These are phyloP conservation scores for Collybiopsis luxurians DNA, from an alignment of 768 basidiomycete species.

Conservation along the genomic window DNA sequence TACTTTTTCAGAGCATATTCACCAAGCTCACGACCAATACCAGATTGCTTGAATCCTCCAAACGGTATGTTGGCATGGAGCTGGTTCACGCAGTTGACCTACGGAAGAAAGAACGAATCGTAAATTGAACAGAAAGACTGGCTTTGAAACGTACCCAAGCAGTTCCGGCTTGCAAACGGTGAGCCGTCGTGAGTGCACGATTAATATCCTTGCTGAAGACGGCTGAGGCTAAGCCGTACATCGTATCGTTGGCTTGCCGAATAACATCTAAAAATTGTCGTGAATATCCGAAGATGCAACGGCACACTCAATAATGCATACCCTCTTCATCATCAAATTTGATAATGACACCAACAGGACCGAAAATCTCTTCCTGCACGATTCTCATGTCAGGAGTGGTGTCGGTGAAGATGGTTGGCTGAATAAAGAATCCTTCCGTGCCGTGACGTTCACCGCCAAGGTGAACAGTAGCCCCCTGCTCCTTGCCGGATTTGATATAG, in stretches of 20 bases:
- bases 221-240: constrained; percentile 77
- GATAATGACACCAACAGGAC: constrained; percentile 74
- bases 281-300: neutral
- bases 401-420: constrained; percentile 75
- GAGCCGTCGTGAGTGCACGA: constrained; percentile 61
- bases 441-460: constrained; percentile 57
- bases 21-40: constrained; percentile 68
- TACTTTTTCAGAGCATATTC: constrained; percentile 59
- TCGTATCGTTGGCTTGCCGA: constrained; percentile 68
- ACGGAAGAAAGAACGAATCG: neutral
- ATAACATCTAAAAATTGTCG: constrained; percentile 36
- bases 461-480: constrained; percentile 66
- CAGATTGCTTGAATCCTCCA: constrained; percentile 74
- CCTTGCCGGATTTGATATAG: constrained; percentile 75
- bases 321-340: constrained; percentile 66
- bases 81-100: constrained; percentile 43
- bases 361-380: constrained; percentile 75
- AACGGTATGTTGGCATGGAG: constrained; percentile 56
- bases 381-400: constrained; percentile 70
- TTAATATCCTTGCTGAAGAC: constrained; percentile 71
- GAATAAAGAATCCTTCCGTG: constrained; percentile 62
- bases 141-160: constrained; percentile 41
- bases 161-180: constrained; percentile 66
- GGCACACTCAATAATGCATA: neutral
- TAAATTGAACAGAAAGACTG: neutral